Evolutionary conservation across 805 yeast genomes (phyloP).

Genomic region (Maudiozyma pseudohumilis): DNA sequence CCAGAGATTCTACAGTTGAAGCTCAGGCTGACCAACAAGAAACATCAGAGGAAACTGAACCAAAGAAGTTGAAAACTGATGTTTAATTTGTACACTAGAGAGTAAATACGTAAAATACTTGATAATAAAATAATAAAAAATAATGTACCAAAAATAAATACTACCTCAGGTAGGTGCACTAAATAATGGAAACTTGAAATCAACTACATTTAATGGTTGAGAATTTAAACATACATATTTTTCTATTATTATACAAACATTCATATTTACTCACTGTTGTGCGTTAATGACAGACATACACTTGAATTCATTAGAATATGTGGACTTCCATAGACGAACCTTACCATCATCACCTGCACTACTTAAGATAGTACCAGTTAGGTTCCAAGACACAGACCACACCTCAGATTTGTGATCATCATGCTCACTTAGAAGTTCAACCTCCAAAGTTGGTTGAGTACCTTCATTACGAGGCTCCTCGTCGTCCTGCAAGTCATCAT

Average conservation of each 20-base stretch:
- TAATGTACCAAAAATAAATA: too few species aligned
- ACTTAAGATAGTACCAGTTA: constrained; percentile 84
- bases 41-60: background rate
- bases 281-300: constrained; percentile 77
- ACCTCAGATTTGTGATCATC: constrained; percentile 81
- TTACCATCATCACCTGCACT: constrained; percentile 95
- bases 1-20: background rate
- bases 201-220: too few species aligned
- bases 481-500: constrained; percentile 52
- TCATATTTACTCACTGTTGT: constrained; percentile 27
- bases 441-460: constrained; percentile 25
- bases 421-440: constrained; percentile 56
- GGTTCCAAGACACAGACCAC: constrained; percentile 94
- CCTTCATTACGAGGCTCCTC: constrained; percentile 42
- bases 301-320: constrained; percentile 76
- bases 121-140: too few species aligned
- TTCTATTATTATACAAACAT: background rate
- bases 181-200: background rate
- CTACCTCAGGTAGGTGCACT: too few species aligned
- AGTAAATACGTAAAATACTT: background rate
- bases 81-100: background rate
- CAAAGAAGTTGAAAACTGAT: constrained; percentile 1
- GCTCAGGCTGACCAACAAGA: background rate
- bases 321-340: constrained; percentile 84
- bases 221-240: too few species aligned